phyloP scores from a whole-genome alignment of 257 asterid genomes.

The Cruciata laevipes region DNA sequence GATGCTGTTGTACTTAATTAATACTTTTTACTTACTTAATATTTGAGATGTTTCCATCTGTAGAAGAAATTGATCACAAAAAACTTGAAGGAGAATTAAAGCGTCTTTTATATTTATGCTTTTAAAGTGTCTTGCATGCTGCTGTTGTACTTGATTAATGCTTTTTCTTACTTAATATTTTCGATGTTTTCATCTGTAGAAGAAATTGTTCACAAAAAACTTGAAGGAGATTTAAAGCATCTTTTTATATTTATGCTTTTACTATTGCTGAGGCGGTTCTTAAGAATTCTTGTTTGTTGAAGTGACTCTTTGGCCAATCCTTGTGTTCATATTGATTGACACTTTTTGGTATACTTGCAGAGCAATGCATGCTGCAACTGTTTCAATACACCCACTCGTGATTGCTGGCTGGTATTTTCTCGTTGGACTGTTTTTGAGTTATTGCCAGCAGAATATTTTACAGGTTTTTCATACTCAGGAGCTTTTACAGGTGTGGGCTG shows the following conservation, averaged over 20 bases:
- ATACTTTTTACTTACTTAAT: neutral
- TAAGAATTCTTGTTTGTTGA: neutral
- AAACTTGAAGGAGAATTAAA: neutral
- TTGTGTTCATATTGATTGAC: neutral
- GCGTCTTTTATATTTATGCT: neutral
- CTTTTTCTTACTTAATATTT: neutral
- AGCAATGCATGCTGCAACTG: conserved; percentile 72
- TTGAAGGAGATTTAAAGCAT: neutral
- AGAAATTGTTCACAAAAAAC: no score
- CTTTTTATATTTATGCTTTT: neutral
- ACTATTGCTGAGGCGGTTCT: neutral
- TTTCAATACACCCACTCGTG: conserved; percentile 81
- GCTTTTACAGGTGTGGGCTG: conserved; percentile 72
- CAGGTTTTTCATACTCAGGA: neutral
- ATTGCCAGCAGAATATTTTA: conserved; percentile 8
- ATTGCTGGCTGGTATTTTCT: conserved; percentile 87
- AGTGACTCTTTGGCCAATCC: conserved; percentile 1
- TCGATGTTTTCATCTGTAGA: neutral
- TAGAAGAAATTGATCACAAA: neutral
- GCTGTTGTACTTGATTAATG: neutral
- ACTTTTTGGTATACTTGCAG: conserved; percentile 32
- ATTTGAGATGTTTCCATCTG: neutral
- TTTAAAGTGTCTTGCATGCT: neutral
- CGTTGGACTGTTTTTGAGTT: conserved; percentile 12
- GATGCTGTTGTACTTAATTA: neutral